These are phyloP conservation scores for Rehmannia glutinosa DNA, from an alignment of 257 asterid species.

Conservation along the genomic window DNA sequence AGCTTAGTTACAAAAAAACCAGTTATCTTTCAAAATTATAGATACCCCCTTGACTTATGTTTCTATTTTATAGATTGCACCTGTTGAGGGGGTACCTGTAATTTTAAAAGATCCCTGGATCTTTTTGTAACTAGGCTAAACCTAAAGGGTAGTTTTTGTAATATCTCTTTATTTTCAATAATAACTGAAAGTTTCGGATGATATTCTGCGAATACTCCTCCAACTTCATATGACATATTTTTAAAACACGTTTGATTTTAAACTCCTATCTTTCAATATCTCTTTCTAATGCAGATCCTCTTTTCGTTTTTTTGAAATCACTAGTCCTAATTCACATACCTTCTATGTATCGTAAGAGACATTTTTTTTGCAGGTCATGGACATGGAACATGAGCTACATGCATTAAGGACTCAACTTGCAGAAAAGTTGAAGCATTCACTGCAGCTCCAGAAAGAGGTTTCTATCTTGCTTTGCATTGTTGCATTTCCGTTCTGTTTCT, in stretches of 20 bases:
- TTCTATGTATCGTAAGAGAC: neutral
- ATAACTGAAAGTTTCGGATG: neutral
- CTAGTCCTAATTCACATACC: neutral
- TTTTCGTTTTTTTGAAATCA: neutral
- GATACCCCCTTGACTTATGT: too few species aligned
- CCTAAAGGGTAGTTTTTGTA: too few species aligned
- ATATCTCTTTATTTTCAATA: neutral
- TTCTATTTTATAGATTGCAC: too few species aligned
- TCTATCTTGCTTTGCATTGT: constrained; percentile 8
- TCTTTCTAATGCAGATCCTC: too few species aligned
- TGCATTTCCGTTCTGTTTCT: constrained; percentile 4
- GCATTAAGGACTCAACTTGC: constrained; percentile 87
- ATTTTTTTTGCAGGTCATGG: constrained; percentile 75
- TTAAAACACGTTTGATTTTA: neutral
- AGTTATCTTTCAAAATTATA: too few species aligned
- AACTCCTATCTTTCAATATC: neutral
- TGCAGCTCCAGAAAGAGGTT: constrained; percentile 51
- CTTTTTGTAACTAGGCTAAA: too few species aligned
- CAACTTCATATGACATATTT: too few species aligned
- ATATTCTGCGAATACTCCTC: neutral
- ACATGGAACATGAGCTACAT: constrained; percentile 95
- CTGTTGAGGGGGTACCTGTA: too few species aligned
- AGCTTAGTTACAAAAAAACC: too few species aligned
- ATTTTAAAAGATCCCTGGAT: too few species aligned
- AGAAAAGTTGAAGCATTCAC: constrained; percentile 41